Evolutionary conservation across 768 basidiomycete genomes (phyloP).

Genomic region (Serendipita sp.): DNA sequence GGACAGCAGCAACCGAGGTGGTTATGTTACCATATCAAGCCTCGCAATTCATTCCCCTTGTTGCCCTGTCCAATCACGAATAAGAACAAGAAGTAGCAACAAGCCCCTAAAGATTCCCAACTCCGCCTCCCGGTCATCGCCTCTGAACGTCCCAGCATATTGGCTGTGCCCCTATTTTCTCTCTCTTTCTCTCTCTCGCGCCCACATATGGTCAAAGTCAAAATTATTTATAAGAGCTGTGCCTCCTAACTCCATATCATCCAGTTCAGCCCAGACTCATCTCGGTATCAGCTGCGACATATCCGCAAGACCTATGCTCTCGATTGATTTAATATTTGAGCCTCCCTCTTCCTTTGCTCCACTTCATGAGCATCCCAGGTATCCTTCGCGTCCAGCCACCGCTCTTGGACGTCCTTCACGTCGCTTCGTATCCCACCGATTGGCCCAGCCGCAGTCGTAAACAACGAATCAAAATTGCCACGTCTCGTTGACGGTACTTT

Average conservation of each 20-base stretch:
- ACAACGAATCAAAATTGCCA: slow-evolving; percentile 51
- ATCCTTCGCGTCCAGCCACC: slow-evolving; percentile 80
- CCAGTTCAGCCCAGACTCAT: neutral
- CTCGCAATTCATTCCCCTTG: no score
- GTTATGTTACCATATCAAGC: no score
- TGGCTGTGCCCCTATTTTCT: no score
- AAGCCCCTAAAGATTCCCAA: no score
- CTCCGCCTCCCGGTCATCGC: no score
- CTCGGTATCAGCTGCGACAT: neutral
- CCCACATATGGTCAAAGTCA: no score
- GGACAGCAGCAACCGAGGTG: neutral
- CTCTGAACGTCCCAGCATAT: no score
- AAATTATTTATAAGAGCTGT: neutral
- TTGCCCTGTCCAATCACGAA: neutral
- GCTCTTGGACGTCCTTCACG: slow-evolving; percentile 71
- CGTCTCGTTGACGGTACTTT: slow-evolving; percentile 11
- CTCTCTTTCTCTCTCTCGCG: neutral
- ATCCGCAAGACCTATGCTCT: neutral
- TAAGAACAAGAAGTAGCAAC: neutral
- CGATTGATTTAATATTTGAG: neutral
- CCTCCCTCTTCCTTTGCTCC: slow-evolving; percentile 49
- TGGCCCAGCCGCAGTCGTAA: slow-evolving; percentile 33
- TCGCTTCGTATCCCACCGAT: slow-evolving; percentile 15
- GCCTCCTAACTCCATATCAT: neutral
- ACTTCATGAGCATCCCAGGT: slow-evolving; percentile 71